Evolutionary conservation across 2,329 filamentous ascomycete genomes (phyloP), one percentile per base, ranked within the genome.

Genomic region (Verticillium albo-atrum): DNA sequence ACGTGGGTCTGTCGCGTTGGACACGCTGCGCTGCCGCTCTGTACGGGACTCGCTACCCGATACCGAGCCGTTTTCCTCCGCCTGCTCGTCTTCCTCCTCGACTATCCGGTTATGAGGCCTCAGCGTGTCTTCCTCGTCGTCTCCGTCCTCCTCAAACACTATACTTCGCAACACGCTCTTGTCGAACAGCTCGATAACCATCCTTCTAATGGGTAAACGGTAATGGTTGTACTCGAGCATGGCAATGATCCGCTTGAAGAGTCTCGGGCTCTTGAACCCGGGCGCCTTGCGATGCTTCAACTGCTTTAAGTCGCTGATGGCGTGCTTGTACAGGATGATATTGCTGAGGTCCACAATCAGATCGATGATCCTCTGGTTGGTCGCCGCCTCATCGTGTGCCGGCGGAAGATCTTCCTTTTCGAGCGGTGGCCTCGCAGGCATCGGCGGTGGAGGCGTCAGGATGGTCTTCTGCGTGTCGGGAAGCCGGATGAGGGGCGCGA

Each of bases 101-200:
- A 10, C 55, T 26, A 50, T 20, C 12, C 26, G 47, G 26, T 70
- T 68, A 23, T 67, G 67, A 10, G 55, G 55, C 12, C 23, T 30
- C 6, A 42, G 26, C 6, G 42, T 57, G 26, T 74, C 74, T 35
- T 70, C 73, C 34, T 70, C 74, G 56, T 91, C 89, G 23, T 91
- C 89, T 23, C 74, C 75, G 23, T 90, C 89, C 67, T 93, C 89
- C 56, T 90, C 90, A 60, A 96, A 87, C 14, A 99, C 90, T 61
- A 97, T 90, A 64, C 86, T 85, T 63, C 92, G 82, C 75, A 98
- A 82, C 51, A 98, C 91, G 61, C 85, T 88, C 75, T 94, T 95
- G 69, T 98, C 94, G 68, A 99, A 99, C 25, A 99, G 77, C 70
- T 98, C 95, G 61, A 98, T 88, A 35, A 97, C 90, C 75, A 97